Evolutionary conservation across 192 early-diverging fungal species (phyloP).

Genomic region (Rhizophlyctis rosea): DNA sequence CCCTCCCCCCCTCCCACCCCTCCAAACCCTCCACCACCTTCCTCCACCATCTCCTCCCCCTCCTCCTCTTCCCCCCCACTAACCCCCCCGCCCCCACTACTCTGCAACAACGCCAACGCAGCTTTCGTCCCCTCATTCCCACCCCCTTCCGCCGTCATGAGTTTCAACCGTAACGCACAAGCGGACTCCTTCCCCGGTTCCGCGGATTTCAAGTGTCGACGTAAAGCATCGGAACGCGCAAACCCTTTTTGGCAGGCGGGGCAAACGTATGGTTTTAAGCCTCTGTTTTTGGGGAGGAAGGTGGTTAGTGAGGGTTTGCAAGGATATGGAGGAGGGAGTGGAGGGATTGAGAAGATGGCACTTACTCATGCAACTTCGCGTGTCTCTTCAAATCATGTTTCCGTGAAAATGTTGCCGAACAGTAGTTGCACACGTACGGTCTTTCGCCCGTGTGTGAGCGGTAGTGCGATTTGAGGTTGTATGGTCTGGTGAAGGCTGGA

Average conservation of each 20-base stretch:
- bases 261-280: constrained; percentile 39
- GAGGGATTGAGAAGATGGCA: not conserved
- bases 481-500: constrained; percentile 60
- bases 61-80: not conserved
- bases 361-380: constrained; percentile 38
- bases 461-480: constrained; percentile 69
- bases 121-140: not conserved
- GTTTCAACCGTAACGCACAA: not conserved
- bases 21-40: not conserved
- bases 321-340: not conserved
- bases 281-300: constrained; percentile 5
- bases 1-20: not conserved
- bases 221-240: constrained; percentile 40
- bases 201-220: constrained; percentile 33
- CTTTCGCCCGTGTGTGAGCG: constrained; percentile 63
- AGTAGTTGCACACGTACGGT: constrained; percentile 64
- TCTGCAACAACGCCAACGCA: not conserved
- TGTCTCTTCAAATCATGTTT: constrained; percentile 91
- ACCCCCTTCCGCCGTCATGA: not conserved
- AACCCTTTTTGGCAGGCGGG: constrained; percentile 37
- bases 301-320: not conserved
- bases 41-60: not conserved
- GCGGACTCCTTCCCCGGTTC: constrained; percentile 20
- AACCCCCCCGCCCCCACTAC: not conserved
- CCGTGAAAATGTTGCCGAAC: constrained; percentile 76